Evolutionary conservation across 2,329 filamentous ascomycete genomes (phyloP).

Genomic region (Simplicillium sp.): DNA sequence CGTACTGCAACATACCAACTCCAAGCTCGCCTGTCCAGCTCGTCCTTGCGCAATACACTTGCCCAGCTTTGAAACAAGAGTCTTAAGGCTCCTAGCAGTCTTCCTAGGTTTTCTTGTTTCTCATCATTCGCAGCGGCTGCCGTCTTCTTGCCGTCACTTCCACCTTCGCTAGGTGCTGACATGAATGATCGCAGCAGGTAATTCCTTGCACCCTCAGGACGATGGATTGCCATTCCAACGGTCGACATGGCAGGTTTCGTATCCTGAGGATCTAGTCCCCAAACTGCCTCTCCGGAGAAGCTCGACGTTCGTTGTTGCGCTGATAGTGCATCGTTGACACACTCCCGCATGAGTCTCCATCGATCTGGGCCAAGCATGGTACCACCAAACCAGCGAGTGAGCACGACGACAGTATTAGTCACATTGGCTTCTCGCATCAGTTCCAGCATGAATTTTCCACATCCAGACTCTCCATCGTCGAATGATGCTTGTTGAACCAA

Average conservation of each 20-base stretch:
- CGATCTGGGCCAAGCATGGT: constrained; percentile 51
- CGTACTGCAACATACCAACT: constrained; percentile 70
- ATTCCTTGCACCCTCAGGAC: constrained; percentile 56
- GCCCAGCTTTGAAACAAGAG: constrained; percentile 68
- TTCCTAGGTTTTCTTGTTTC: constrained; percentile 59
- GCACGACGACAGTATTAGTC: constrained; percentile 44
- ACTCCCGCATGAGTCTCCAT: constrained; percentile 52
- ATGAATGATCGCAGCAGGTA: constrained; percentile 54
- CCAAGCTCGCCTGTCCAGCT: constrained; percentile 72
- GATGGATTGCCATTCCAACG: constrained; percentile 60
- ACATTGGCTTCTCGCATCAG: constrained; percentile 41
- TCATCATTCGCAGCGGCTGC: constrained; percentile 42
- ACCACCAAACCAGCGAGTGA: constrained; percentile 55
- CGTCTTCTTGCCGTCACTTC: constrained; percentile 34
- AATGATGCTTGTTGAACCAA: constrained; percentile 39
- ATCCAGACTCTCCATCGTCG: constrained; percentile 54
- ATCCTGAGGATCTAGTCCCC: constrained; percentile 49
- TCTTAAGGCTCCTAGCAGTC: constrained; percentile 62
- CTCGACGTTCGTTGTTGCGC: constrained; percentile 29
- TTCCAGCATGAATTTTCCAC: constrained; percentile 45
- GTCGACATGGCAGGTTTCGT: constrained; percentile 29
- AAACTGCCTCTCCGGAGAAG: constrained; percentile 42
- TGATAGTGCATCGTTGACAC: constrained; percentile 43
- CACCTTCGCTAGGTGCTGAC: constrained; percentile 23
- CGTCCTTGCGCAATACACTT: constrained; percentile 46